These are phyloP conservation scores for Amborella trichopoda DNA, from an alignment of 164 flowering plant genomes.

Conservation along the genomic window DNA sequence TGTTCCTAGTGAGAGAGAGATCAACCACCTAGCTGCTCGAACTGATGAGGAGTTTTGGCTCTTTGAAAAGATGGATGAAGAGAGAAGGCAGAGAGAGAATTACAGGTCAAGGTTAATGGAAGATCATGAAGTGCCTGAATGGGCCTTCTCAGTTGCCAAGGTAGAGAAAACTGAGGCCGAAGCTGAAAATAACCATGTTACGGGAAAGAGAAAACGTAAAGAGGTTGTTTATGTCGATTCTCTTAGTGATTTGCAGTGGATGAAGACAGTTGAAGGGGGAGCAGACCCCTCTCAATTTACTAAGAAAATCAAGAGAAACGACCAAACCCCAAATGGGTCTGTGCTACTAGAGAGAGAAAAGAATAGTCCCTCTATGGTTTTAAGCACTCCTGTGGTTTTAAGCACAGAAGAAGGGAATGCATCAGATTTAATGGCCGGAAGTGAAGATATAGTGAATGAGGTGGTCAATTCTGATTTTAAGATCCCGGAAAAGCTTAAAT, in stretches of 20 bases:
- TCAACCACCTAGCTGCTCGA: constrained; percentile 90
- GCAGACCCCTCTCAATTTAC: constrained; percentile 34
- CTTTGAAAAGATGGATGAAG: constrained; percentile 97
- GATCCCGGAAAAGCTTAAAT: constrained; percentile 16
- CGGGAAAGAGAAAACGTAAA: constrained; percentile 73
- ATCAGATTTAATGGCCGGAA: constrained; percentile 23
- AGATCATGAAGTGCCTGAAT: constrained; percentile 94
- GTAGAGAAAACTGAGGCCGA: constrained; percentile 13
- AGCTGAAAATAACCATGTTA: constrained; percentile 16
- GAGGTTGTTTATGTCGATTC: constrained; percentile 68
- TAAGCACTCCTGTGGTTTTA: constrained; percentile 17
- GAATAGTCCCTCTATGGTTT: too few relatives aligned
- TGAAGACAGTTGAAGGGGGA: constrained; percentile 82
- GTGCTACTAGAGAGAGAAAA: too few relatives aligned
- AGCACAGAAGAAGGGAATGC: constrained; percentile 12
- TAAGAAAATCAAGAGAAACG: constrained; percentile 27
- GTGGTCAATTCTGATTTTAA: constrained; percentile 25
- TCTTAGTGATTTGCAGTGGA: constrained; percentile 70
- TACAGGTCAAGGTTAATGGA: constrained; percentile 89
- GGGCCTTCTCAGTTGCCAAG: constrained; percentile 53
- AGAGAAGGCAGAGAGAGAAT: constrained; percentile 70
- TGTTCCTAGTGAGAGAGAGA: constrained; percentile 97
- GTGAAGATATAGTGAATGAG: constrained; percentile 28
- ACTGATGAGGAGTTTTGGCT: constrained; percentile 85
- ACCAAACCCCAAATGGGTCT: constrained; percentile 4